Evolutionary conservation across 495 filamentous ascomycete species (phyloP).

Genomic region (Aspergillus ellipticus): DNA sequence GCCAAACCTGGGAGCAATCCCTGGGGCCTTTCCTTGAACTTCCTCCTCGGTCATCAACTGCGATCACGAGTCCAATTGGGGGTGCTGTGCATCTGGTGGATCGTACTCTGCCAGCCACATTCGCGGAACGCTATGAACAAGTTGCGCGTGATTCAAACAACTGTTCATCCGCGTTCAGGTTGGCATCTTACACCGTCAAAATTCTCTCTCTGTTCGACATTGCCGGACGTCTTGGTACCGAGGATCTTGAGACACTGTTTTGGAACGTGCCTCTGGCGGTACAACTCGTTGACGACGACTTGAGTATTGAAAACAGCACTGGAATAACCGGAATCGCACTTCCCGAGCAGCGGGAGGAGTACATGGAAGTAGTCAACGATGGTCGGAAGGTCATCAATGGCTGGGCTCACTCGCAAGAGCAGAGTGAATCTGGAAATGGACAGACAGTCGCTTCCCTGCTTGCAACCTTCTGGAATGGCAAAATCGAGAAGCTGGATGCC

Average conservation of each 20-base stretch:
- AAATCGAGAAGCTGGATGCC: slow-evolving; percentile 28
- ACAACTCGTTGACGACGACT: slow-evolving; percentile 61
- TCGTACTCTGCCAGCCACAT: slow-evolving; percentile 23
- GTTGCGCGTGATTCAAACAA: slow-evolving; percentile 60
- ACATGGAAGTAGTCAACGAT: slow-evolving; percentile 56
- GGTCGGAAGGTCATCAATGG: slow-evolving; percentile 51
- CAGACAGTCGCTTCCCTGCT: slow-evolving; percentile 23
- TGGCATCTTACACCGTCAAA: slow-evolving; percentile 62
- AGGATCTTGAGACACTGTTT: slow-evolving; percentile 37
- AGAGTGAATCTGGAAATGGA: slow-evolving; percentile 8
- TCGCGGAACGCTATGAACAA: slow-evolving; percentile 22
- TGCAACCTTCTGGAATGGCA: slow-evolving; percentile 33
- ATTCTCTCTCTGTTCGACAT: slow-evolving; percentile 44
- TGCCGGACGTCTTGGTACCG: slow-evolving; percentile 23
- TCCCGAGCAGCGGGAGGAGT: slow-evolving; percentile 54
- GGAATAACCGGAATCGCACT: slow-evolving; percentile 47
- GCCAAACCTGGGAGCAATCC: slow-evolving; percentile 46
- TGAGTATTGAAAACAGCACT: slow-evolving; percentile 55
- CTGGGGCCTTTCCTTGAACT: slow-evolving; percentile 57
- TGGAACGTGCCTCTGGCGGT: slow-evolving; percentile 50
- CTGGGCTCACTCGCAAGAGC: slow-evolving; percentile 35
- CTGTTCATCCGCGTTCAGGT: slow-evolving; percentile 67
- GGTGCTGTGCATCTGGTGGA: slow-evolving; percentile 67
- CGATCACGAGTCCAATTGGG: slow-evolving; percentile 67
- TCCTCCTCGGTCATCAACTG: slow-evolving; percentile 57